Evolutionary conservation across 2,329 filamentous ascomycete genomes (phyloP).

Genomic region (Colletotrichum sp.): DNA sequence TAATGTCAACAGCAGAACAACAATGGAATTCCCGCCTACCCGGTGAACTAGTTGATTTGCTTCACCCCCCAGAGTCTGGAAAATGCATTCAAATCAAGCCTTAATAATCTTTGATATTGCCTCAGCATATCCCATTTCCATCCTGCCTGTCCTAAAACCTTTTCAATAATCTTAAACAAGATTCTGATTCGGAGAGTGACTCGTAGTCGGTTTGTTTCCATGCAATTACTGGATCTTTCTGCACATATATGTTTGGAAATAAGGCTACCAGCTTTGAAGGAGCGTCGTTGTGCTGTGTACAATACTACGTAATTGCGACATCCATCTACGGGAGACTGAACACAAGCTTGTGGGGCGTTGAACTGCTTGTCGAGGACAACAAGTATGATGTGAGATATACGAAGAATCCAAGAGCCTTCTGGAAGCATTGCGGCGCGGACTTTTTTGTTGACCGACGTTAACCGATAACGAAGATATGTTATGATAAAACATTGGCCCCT

Average conservation of each 20-base stretch:
- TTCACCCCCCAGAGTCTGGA: neutral
- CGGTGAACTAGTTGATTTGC: too few relatives aligned
- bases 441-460: neutral
- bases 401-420: neutral
- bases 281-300: neutral
- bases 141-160: neutral
- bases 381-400: neutral
- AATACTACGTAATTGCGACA: neutral
- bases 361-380: neutral
- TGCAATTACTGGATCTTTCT: neutral
- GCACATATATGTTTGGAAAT: neutral
- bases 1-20: too few relatives aligned
- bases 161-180: neutral
- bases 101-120: neutral
- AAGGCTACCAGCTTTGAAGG: neutral
- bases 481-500: neutral
- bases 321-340: neutral
- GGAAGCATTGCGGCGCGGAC: neutral
- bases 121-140: neutral
- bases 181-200: neutral
- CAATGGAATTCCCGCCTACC: too few relatives aligned
- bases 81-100: neutral
- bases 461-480: neutral
- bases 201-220: fast-evolving
- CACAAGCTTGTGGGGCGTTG: neutral